Base-by-base conservation (phyloP, 2,329 filamentous ascomycete species). In the Iodosphaeria phyllophila region DNA sequence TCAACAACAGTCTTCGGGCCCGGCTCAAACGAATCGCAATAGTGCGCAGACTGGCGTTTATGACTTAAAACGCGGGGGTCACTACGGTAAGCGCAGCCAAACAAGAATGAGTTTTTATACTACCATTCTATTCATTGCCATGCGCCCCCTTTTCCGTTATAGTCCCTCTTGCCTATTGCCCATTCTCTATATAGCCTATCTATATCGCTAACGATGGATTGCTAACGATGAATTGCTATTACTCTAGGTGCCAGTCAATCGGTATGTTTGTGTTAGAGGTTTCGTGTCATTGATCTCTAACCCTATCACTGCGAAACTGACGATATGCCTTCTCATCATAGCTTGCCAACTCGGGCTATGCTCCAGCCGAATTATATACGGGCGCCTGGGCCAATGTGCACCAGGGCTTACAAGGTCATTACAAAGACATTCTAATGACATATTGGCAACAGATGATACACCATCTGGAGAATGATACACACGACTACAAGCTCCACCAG, bases 401-500 rank as follows among this genome's bases (percentile, higher is more conserved):
- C 44, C 89, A 98, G 64, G 89, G 89, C 24, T 64, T 98, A 23
- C 78, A 74, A 30, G 84, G 83, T 32, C 76, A 77, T 33, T 92
- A 93, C 51, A 86, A 92, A 48, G 89, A 98, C 48, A 93, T 95
- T 42, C 62, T 98, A 40, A 93, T 91, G 21, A 93, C 86, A 5
- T 98, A 98, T 56, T 98, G 89, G 89, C 89, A 98, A 51, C 86
- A 98, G 44, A 89, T 84, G 33, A 92, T 98, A 55, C 86, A 76
- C 37, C 83, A 92, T 48, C 70, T 98, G 30, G 89, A 98, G 54
- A 80, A 68, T 31, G 89, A 95, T 41, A 82, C 77, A 24, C 89
- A 98, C 50, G 89, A 98, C 52, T 98, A 95, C 64, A 98, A 98
- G 54, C 68, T 95, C 28, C 89, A 98, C 49, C 89, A 95, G 50